Evolutionary conservation across 352 stramenopile species (phyloP), one percentile per base, ranked within the genome.

Genomic region (Thraustochytrium sp.): DNA sequence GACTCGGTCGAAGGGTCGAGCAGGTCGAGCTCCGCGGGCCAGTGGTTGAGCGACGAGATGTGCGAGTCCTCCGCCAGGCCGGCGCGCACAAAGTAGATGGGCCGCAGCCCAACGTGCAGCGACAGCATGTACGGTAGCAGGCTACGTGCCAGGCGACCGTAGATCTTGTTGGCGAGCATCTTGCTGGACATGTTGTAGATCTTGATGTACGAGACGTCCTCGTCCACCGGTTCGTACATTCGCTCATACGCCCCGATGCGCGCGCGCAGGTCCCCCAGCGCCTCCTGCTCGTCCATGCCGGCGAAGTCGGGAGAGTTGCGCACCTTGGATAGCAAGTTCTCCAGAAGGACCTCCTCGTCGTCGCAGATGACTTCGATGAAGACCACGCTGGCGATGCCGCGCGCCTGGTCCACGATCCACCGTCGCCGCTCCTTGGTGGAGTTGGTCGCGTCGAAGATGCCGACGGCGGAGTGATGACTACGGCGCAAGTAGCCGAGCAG

Each of bases 361-460:
- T 96, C 90, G 86, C 92, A 96, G 85, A 96, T 94, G 82, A 90
- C 93, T 85, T 97, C 93, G 3, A 97, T 91, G 83, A 96, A 96
- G 88, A 96, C 34, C n/a, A 84, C 75, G 75, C 61, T 84, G 37
- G 55, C 55, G 23, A 84, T 51, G 29, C 61, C 61, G 34, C 63
- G 63, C 64, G 34, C 53, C 18, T 76, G 55, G 21, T 84, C 61
- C 34, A 61, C 36, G 21, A 89, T 63, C 82, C 86, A 88, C 18
- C 53, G 44, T 18, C 89, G 74, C 8, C 88, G 86, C 44, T 75
- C 73, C 51, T 90, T 92, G 64, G 92, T 96, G 40, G 91, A 96
- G 87, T 97, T 97, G 42, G 93, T 96, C 23, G 93, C 93, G 78
- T 97, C 93, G 82, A 96, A 96, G 54, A 97, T 90, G 2, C 90